Percentiles rank a stretch among this genome's conserved stretches.
Conservation (phyloP, 352 stramenopile species). For the Globisporangium acanthophoron region DNA sequence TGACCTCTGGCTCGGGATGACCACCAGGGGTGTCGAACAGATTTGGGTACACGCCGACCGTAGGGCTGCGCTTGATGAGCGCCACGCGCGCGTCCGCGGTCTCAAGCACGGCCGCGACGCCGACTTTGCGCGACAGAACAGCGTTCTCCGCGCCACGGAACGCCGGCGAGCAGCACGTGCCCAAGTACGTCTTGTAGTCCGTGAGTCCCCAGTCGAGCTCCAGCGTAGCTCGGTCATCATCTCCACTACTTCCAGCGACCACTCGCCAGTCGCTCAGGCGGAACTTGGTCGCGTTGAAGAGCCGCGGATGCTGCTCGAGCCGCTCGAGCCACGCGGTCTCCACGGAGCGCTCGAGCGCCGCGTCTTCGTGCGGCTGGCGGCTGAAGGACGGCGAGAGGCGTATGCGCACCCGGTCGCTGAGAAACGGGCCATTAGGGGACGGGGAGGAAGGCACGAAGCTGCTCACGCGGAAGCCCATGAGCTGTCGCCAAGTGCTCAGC, state of each 20-base stretch:
- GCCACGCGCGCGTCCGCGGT: conserved; percentile 52
- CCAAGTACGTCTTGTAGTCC: conserved; percentile 75
- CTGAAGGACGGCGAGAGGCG: conserved; percentile 39
- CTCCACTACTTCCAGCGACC: conserved; percentile 1
- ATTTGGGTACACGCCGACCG: conserved; percentile 67
- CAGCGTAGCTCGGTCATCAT: conserved; percentile 9
- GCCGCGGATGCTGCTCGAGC: conserved; percentile 19
- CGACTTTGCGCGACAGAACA: conserved; percentile 72
- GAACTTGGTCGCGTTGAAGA: conserved; percentile 84
- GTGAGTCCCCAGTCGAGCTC: conserved; percentile 43
- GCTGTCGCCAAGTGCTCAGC: conserved; percentile 8
- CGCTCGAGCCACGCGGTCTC: conserved; percentile 37
- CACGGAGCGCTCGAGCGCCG: conserved; percentile 27
- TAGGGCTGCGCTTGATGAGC: conserved; percentile 59
- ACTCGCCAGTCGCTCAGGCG: conserved; percentile 20
- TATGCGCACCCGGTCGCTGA: conserved; percentile 30
- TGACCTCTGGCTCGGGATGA: conserved; percentile 64
- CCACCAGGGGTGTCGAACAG: conserved; percentile 74
- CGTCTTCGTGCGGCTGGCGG: conserved; percentile 35
- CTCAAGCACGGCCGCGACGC: conserved; percentile 65
- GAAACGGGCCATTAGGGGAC: conserved; percentile 10
- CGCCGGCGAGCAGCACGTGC: conserved; percentile 54
- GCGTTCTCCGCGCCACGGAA: background rate
- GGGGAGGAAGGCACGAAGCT: conserved; percentile 13
- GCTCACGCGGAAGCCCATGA: conserved; percentile 38